Percentiles rank a stretch among this genome's conserved stretches.
Evolutionary conservation across 169 alveolate species (phyloP).

Genomic region (Plasmodium malariae): DNA sequence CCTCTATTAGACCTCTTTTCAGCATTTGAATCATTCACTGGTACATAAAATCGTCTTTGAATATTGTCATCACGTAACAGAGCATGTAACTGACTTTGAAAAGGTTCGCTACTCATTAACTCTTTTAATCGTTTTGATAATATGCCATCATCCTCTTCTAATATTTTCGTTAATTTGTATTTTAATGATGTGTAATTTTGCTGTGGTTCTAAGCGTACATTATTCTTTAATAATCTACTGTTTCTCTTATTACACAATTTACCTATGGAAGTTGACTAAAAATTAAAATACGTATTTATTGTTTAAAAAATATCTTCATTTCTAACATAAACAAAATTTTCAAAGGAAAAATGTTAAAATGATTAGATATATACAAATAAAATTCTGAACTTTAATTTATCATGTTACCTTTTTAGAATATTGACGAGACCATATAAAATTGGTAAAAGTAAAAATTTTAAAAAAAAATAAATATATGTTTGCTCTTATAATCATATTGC

Average conservation of each 20-base stretch:
- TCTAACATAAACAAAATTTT: too few species aligned
- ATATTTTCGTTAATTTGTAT: neutral
- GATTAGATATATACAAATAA: too few species aligned
- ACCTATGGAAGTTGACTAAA: neutral
- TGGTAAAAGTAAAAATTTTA: too few species aligned
- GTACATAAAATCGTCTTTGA: neutral
- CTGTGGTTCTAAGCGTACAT: neutral
- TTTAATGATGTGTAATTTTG: neutral
- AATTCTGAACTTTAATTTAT: too few species aligned
- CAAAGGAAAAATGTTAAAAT: too few species aligned
- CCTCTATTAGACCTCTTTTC: neutral
- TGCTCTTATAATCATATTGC: too few species aligned
- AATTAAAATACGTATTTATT: too few species aligned
- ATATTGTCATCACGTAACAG: conserved; percentile 6
- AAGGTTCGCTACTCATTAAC: neutral
- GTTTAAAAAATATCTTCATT: too few species aligned
- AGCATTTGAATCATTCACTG: neutral
- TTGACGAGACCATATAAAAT: too few species aligned
- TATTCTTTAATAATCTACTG: conserved; percentile 15
- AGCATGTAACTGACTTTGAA: neutral
- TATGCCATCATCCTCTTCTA: neutral
- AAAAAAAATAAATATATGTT: too few species aligned
- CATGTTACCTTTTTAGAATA: too few species aligned
- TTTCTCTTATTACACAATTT: neutral
- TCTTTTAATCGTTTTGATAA: neutral